A percentile compares a stretch with the other conserved stretches of the same genome.
Evolutionary conservation across 768 basidiomycete species (phyloP).

Genomic region (Boletus pseudo-olivaceus): DNA sequence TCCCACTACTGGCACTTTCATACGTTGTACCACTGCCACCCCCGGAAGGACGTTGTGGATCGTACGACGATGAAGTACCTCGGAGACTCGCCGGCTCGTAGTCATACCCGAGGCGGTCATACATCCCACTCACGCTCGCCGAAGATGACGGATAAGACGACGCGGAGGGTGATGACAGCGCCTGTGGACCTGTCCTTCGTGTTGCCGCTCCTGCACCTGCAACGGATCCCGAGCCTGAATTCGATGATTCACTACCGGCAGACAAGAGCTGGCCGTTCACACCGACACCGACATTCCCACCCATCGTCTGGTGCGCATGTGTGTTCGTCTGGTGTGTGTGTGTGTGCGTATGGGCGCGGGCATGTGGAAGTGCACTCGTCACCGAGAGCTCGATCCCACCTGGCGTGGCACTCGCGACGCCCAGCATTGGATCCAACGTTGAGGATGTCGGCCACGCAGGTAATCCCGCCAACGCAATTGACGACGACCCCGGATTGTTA

Average conservation of each 20-base stretch:
- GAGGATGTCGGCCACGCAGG: slow-evolving; percentile 34
- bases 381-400: slow-evolving; percentile 31
- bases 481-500: slow-evolving; percentile 11
- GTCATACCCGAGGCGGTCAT: slow-evolving; percentile 22
- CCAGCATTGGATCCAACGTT: slow-evolving; percentile 30
- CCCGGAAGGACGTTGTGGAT: slow-evolving; percentile 18
- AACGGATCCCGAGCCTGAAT: slow-evolving; percentile 5
- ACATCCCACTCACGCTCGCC: slow-evolving; percentile 16
- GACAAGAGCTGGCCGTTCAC: slow-evolving; percentile 21
- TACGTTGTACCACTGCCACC: slow-evolving; percentile 10
- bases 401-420: slow-evolving; percentile 29
- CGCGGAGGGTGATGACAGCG: slow-evolving; percentile 9
- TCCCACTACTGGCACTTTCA: slow-evolving; percentile 11
- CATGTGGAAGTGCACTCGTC: slow-evolving; percentile 8
- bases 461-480: slow-evolving; percentile 26
- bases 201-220: not conserved
- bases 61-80: slow-evolving; percentile 17
- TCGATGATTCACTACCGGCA: slow-evolving; percentile 11
- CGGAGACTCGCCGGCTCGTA: slow-evolving; percentile 18
- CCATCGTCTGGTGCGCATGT: slow-evolving; percentile 14
- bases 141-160: slow-evolving; percentile 19
- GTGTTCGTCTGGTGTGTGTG: too few species aligned
- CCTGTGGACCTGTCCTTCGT: slow-evolving; percentile 17
- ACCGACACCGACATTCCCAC: slow-evolving; percentile 3
- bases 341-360: slow-evolving; percentile 6